phyloP scores from a whole-genome alignment of 495 filamentous ascomycete genomes.

The Chaetomium fimeti region DNA sequence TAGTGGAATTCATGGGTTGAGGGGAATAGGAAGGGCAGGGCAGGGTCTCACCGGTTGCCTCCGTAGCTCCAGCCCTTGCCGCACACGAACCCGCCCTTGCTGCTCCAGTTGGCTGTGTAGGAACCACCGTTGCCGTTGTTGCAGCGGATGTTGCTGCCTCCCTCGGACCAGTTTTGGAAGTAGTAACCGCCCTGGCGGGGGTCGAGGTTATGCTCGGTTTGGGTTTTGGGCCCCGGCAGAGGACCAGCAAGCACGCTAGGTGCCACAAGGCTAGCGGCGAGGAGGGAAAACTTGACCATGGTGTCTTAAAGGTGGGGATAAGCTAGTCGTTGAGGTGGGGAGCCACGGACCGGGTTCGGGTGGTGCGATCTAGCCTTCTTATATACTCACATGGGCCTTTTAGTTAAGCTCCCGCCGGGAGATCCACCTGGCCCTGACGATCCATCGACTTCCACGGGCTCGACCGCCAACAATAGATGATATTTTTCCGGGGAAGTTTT shows the following conservation, averaged over 20 bases:
- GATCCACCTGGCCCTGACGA: neutral
- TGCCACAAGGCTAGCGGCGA: slow-evolving; percentile 3
- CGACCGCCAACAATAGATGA: neutral
- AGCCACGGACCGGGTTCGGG: neutral
- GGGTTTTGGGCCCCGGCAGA: slow-evolving; percentile 5
- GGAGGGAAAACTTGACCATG: slow-evolving; percentile 13
- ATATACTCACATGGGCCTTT: neutral
- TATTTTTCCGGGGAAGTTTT: neutral
- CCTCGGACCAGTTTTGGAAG: slow-evolving; percentile 63
- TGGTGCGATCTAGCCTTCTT: neutral
- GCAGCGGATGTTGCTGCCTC: slow-evolving; percentile 54
- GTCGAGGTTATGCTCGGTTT: slow-evolving; percentile 25
- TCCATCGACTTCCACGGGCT: neutral
- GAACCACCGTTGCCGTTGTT: slow-evolving; percentile 51
- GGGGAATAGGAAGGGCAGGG: neutral
- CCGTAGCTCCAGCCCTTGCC: slow-evolving; percentile 61
- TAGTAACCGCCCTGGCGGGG: slow-evolving; percentile 54
- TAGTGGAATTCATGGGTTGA: no score
- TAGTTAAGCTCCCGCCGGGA: neutral
- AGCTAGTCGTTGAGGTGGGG: neutral
- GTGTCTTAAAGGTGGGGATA: neutral
- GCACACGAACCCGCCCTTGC: slow-evolving; percentile 57
- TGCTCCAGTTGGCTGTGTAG: slow-evolving; percentile 56
- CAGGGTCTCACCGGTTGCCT: slow-evolving; percentile 43
- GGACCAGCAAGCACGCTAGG: slow-evolving; percentile 1